Evolutionary conservation across 345 rosid species (phyloP), one percentile per base, ranked within the genome.

Genomic region (Schrenkiella parvula): DNA sequence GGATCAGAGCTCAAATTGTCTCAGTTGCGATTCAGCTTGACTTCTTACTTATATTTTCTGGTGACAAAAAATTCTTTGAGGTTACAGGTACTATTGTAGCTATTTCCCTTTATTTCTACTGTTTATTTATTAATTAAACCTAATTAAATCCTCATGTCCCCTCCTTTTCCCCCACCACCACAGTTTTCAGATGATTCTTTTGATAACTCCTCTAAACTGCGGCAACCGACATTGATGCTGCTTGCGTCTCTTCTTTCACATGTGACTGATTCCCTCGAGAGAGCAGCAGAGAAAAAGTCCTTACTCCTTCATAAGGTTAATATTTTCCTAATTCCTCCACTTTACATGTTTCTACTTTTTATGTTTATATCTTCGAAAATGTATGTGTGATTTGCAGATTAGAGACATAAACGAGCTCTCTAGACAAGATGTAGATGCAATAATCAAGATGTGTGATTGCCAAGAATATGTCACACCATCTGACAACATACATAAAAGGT

Each of bases 371-470:
- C 47, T 22, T 44, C 4, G 5, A 25, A 22, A 51, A 63, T 70
- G 29, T 41, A 11, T 46, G 43, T 65, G 47, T 64, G 46, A 42
- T 59, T 67, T 79, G 65, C 84, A 91, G 98, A 88, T 93, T 72
- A 88, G 80, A 44, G 95, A 91, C 76, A 83, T 93, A 81, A 93
- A 89, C 78, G 97, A 93, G 79, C 85, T 89, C 38, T 91, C 98
- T 73, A 87, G 97, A 65, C 97, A 91, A 84, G 97, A 93, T 75
- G 97, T 93, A 48, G 97, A 93, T 80, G 92, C 85, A 74, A 83
- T 91, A 54, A 89, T 93, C 63, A 86, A 77, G 69, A 82, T 87
- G 83, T 91, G 85, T 78, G 82, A 75, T 76, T 80, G 66, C 75
- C 82, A 81, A 69, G 89, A 87, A 64, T 69, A 62, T 73, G 80